These are phyloP conservation scores for Mortierella sp. DNA, from an alignment of 371 early-diverging fungal species.

Conservation along the genomic window DNA sequence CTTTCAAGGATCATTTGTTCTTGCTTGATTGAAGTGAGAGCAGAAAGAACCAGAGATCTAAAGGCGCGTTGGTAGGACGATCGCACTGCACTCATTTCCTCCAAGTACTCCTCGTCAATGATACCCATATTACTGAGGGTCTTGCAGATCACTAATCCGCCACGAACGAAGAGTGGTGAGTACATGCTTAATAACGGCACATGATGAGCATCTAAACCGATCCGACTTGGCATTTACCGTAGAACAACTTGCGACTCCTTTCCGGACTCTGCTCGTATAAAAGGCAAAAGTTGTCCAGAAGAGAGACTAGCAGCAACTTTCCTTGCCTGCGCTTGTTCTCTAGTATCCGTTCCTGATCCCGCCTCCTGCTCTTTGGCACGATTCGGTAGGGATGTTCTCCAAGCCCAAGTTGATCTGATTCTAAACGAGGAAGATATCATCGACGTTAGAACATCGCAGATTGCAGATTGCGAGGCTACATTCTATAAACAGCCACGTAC, in stretches of 20 bases:
- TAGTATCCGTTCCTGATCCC: slow-evolving; percentile 49
- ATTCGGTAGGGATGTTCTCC: slow-evolving; percentile 38
- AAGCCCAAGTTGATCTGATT: slow-evolving; percentile 49
- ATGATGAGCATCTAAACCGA: slow-evolving; percentile 42
- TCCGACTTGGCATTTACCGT: too few species aligned
- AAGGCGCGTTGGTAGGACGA: slow-evolving; percentile 87
- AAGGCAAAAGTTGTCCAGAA: slow-evolving; percentile 86
- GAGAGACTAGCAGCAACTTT: slow-evolving; percentile 75
- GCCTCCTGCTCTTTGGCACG: slow-evolving; percentile 32
- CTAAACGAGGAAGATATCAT: slow-evolving; percentile 6
- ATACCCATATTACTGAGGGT: slow-evolving; percentile 76
- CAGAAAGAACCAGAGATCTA: slow-evolving; percentile 80
- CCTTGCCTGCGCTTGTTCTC: slow-evolving; percentile 71
- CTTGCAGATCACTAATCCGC: slow-evolving; percentile 57
- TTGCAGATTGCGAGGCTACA: neutral
- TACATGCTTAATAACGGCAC: neutral
- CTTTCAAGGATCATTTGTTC: slow-evolving; percentile 47
- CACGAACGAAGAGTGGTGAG: slow-evolving; percentile 10
- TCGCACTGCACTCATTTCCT: slow-evolving; percentile 82
- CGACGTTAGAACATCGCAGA: neutral
- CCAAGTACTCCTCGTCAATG: slow-evolving; percentile 86
- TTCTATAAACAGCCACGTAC: slow-evolving; percentile 5
- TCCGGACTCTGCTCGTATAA: slow-evolving; percentile 86
- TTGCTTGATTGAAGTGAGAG: slow-evolving; percentile 73
- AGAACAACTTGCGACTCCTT: slow-evolving; percentile 85